Evolutionary conservation across 1,284 basidiomycete species (phyloP), one percentile per base, ranked within the genome.

Genomic region (Exobasidium cylindrosporum): DNA sequence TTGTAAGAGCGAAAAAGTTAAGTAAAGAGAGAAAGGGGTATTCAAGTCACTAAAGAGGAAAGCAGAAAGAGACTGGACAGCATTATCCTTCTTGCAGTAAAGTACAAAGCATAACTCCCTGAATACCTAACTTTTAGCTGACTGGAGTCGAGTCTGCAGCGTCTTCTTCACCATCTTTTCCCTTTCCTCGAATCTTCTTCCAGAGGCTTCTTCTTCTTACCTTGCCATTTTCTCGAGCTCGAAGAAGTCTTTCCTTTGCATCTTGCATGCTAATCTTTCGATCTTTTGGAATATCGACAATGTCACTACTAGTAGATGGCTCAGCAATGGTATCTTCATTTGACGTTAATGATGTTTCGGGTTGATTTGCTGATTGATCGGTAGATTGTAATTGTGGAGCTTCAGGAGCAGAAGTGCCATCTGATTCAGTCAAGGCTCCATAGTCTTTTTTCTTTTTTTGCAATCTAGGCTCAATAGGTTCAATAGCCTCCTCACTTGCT

Each of bases 101-200:
- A n/a, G n/a, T n/a, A n/a, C n/a, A n/a, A n/a, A n/a, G n/a, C n/a
- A n/a, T n/a, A n/a, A n/a, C n/a, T n/a, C n/a, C n/a, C n/a, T n/a
- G n/a, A n/a, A n/a, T n/a, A n/a, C n/a, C n/a, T n/a, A n/a, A n/a
- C n/a, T n/a, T n/a, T n/a, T n/a, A n/a, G n/a, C n/a, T n/a, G n/a
- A n/a, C n/a, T n/a, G n/a, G n/a, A n/a, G n/a, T n/a, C n/a, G n/a
- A n/a, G n/a, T n/a, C n/a, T n/a, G n/a, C n/a, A n/a, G n/a, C 30
- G 53, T 28, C 26, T 21, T n/a, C 30, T 21, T 55, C 23, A 55
- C 32, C 32, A 13, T 26, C 21, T 4, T 31, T 55, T 55, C 21
- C 31, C 31, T 55, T 55, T 55, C 53, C 40, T 6, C 53, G 26
- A 28, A 55, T 24, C 53, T 55, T 55, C 32, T 55, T 44, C 53